These are phyloP conservation scores for Sungouiella blattae DNA, from an alignment of 805 yeast genomes.

Conservation along the genomic window DNA sequence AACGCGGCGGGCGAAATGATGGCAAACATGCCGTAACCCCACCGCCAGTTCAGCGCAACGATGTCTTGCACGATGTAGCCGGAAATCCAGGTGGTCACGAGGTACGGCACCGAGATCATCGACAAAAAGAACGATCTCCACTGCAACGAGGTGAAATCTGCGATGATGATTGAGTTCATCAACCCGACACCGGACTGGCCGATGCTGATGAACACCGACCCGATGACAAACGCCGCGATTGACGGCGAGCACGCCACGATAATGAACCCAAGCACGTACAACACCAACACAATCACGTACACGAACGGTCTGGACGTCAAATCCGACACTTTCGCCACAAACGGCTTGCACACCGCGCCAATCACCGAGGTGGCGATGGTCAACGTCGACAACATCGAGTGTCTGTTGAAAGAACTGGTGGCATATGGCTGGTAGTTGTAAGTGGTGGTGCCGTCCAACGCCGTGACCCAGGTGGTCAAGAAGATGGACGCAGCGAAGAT, in stretches of 20 bases:
- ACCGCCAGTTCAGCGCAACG: constrained; percentile 39
- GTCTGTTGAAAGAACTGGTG: constrained; percentile 18
- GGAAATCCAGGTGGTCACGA: constrained; percentile 41
- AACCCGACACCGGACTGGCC: constrained; percentile 21
- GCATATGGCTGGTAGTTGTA: constrained; percentile 31
- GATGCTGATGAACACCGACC: constrained; percentile 18
- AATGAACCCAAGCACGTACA: constrained; percentile 21
- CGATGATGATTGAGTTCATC: constrained; percentile 18
- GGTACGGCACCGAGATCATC: constrained; percentile 33
- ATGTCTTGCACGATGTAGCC: constrained; percentile 36
- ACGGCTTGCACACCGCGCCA: constrained; percentile 20
- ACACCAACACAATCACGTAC: constrained; percentile 13
- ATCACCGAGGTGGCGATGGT: constrained; percentile 20
- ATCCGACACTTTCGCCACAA: constrained; percentile 23
- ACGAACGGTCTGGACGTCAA: constrained; percentile 20
- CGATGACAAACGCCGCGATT: constrained; percentile 21
- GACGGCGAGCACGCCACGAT: constrained; percentile 18
- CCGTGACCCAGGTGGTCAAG: constrained; percentile 22
- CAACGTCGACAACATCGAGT: constrained; percentile 20
- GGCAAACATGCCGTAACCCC: constrained; percentile 52
- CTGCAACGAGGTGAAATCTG: constrained; percentile 23
- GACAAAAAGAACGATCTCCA: constrained; percentile 21
- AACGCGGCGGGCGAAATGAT: constrained; percentile 41
- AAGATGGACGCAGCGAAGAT: constrained; percentile 18
- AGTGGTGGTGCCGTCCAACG: constrained; percentile 30